phyloP scores from a whole-genome alignment of 2,329 filamentous ascomycete genomes.

The Ramularia endophylla region DNA sequence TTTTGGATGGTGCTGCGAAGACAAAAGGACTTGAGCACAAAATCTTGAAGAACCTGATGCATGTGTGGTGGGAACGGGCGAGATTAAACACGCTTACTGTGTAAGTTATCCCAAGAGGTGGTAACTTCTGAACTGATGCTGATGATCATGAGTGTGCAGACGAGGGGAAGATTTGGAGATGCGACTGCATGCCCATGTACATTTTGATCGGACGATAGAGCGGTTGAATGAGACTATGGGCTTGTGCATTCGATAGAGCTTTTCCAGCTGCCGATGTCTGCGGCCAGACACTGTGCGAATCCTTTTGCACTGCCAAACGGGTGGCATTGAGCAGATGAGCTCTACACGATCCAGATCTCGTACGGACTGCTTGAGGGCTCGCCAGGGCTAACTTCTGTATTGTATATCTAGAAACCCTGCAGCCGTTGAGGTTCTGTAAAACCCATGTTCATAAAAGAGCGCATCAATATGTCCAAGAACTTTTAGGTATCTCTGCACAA shows the following conservation, averaged over 20 bases:
- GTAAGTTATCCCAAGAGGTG: background rate
- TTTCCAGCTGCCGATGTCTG: background rate
- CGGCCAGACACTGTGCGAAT: too few species aligned
- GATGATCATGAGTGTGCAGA: constrained; percentile 2
- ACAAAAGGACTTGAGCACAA: constrained; percentile 64
- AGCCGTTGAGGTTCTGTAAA: constrained; percentile 1
- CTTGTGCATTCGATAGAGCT: constrained; percentile 44
- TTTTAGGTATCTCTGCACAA: constrained; percentile 3
- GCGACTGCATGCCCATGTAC: constrained; percentile 42
- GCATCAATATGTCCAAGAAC: too few species aligned
- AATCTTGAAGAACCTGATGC: constrained; percentile 63
- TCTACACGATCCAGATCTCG: too few species aligned
- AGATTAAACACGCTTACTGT: background rate
- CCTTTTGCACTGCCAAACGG: too few species aligned
- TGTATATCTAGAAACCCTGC: too few species aligned
- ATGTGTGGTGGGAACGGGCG: constrained; percentile 41
- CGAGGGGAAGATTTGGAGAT: constrained; percentile 6
- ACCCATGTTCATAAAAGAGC: too few species aligned
- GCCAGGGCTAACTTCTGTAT: too few species aligned
- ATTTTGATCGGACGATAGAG: constrained; percentile 63
- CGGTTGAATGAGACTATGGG: constrained; percentile 72
- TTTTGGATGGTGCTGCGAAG: constrained; percentile 59
- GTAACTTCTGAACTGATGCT: background rate
- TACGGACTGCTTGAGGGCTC: too few species aligned
- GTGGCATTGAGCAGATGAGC: too few species aligned